Percentiles rank a stretch among this genome's conserved stretches.
These are phyloP conservation scores for Ophiostoma fasciatum DNA, from an alignment of 2,329 filamentous ascomycete species.

Conservation along the genomic window DNA sequence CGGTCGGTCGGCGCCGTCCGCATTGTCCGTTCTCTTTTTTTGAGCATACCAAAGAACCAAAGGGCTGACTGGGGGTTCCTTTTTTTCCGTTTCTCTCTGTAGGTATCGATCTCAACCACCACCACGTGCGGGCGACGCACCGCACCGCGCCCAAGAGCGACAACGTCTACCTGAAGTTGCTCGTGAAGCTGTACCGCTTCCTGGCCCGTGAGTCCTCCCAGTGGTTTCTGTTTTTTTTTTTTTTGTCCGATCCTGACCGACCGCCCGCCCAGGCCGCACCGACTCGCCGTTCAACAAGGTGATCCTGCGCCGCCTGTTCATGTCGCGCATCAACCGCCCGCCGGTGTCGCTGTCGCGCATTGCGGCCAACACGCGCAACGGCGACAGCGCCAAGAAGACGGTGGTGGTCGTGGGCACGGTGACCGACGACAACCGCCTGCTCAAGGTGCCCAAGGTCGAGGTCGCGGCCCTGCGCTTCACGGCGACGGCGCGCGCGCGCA, in stretches of 20 bases:
- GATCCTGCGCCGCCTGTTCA: constrained; percentile 91
- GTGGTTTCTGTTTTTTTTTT: background rate
- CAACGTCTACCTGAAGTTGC: constrained; percentile 92
- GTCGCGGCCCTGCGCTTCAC: constrained; percentile 95
- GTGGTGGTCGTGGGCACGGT: constrained; percentile 89
- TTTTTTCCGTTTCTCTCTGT: constrained; percentile 23
- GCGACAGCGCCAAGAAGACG: constrained; percentile 59
- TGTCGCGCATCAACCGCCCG: constrained; percentile 96
- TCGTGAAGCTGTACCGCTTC: constrained; percentile 98
- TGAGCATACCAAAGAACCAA: constrained; percentile 48
- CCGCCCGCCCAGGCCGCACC: constrained; percentile 62
- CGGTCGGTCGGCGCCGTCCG: constrained; percentile 6
- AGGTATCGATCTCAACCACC: constrained; percentile 59
- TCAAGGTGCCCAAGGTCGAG: constrained; percentile 81
- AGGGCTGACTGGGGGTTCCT: constrained; percentile 37
- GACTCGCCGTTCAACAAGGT: constrained; percentile 98
- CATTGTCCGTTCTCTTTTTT: constrained; percentile 18
- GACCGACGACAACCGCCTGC: constrained; percentile 93
- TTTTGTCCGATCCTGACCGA: background rate
- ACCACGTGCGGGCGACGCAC: constrained; percentile 60
- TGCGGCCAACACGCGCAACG: constrained; percentile 51
- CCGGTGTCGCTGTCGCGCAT: constrained; percentile 92
- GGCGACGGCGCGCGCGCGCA: constrained; percentile 84
- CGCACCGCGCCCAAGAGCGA: constrained; percentile 94
- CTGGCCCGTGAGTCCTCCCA: constrained; percentile 65